Base-by-base conservation (phyloP, 2,329 filamentous ascomycete species). In the Ceratocystis eucalypticola region DNA sequence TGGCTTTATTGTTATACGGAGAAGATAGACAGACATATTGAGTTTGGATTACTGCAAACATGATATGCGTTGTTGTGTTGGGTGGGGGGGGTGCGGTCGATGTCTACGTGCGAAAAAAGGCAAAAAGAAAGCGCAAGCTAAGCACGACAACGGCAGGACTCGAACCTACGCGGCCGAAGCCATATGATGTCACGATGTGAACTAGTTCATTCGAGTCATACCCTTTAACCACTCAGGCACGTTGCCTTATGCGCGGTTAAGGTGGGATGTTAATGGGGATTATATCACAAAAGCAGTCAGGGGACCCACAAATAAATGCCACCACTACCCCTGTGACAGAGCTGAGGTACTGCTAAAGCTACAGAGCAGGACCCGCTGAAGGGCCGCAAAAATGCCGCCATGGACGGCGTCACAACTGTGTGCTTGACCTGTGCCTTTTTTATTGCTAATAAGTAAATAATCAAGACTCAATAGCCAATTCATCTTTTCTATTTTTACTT, bases 181-280 rank as follows among this genome's bases (percentile, higher is more conserved):
- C 65, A 67, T 67, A 53, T 63, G 61, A 67, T 67, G 61, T 45
- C 65, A 48, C 41, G 59, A 66, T 44, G 22, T 45, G 66, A 64
- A 33, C 48, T 22, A 62, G 53, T 28, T 44, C 22, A 67, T 67
- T 65, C 62, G 66, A 67, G 62, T 67, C 66, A 64, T 61, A 67
- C 66, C 53, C 66, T 64, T 67, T 65, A 67, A 64, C 66, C 62
- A 67, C 66, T 67, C 62, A 64, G 62, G 66, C 66, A 67, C 62
- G 62, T 67, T 67, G 66, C 66, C 66, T 62, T 28, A 20, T 7
- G 8, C 12, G 50, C 25, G 25, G 17, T 50, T 50, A 1, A 8
- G 22, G 8, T 7, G n/a, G 46, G 0, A 4, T 6, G 1, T n/a
- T 50, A 7, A 5, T n/a, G 20, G n/a, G 3, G 17, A 8, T 20